phyloP scores from a whole-genome alignment of 768 basidiomycete genomes.

The Lyophyllum decastes region DNA sequence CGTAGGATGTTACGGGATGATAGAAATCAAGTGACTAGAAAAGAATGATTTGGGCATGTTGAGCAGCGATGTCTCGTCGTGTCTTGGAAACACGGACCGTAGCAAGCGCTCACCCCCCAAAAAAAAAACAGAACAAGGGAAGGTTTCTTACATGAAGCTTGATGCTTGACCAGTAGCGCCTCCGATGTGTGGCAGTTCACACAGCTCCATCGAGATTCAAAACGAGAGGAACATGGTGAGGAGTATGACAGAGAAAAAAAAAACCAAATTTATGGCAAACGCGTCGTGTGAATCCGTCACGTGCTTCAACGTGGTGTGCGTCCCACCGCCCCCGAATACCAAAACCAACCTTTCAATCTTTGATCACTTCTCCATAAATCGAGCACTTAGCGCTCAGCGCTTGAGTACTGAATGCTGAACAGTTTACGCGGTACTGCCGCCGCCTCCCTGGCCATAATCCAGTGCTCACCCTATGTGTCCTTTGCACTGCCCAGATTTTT shows the following conservation, averaged over 20 bases:
- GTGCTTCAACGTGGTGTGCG: not conserved
- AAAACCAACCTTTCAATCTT: too few relatives aligned
- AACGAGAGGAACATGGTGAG: not conserved
- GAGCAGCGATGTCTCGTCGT: constrained; percentile 84
- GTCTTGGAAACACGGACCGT: constrained; percentile 95
- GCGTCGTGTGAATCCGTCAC: constrained; percentile 5
- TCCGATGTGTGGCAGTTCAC: constrained; percentile 36
- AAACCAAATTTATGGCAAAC: constrained; percentile 7
- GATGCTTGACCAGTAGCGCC: constrained; percentile 97
- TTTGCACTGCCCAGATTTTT: too few relatives aligned
- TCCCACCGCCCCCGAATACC: too few relatives aligned
- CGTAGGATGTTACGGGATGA: constrained; percentile 61
- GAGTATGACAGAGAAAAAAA: not conserved
- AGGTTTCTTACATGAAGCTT: constrained; percentile 60
- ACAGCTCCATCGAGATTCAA: constrained; percentile 3
- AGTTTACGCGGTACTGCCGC: too few relatives aligned
- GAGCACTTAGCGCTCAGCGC: too few relatives aligned
- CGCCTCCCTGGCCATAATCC: too few relatives aligned
- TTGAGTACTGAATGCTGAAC: too few relatives aligned
- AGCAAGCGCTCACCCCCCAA: constrained; percentile 61
- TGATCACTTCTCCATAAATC: too few relatives aligned
- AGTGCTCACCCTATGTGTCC: too few relatives aligned
- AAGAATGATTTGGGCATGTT: constrained; percentile 68
- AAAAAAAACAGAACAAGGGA: constrained; percentile 21
- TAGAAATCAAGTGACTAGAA: constrained; percentile 81